Evolutionary conservation across 2,329 filamentous ascomycete species (phyloP), one percentile per base, ranked within the genome.

Genomic region (Ceratocystis ficicola): DNA sequence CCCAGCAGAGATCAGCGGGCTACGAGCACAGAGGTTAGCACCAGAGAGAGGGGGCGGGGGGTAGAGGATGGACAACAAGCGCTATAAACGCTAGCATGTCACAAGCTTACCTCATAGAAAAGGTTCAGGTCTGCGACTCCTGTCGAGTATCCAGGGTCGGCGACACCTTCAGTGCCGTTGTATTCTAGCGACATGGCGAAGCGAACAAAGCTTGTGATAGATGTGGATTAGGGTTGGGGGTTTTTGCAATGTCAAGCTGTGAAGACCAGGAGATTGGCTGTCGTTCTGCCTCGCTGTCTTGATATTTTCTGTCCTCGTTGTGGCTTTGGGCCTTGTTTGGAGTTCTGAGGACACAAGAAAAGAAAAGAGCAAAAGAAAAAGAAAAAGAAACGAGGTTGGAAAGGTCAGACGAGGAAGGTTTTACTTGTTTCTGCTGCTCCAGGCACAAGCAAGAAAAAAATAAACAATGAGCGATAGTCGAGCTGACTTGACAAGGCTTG

Each of bases 1-100:
- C 83, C 86, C 89, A 96, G 66, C 87, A 84, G 72, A 95, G 85
- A 77, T 95, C 85, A 73, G 90, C 91, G 67, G 86, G 82, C 86
- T 93, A 25, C 2, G 12, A 70, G 25, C 20, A 55, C 30, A n/a
- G 20, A 57, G 32, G 36, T 46, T n/a, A 50, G 55, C n/a, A 28
- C 15, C 12, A 22, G 17, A n/a, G 15, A 17, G 28, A 20, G 12
- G 22, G 36, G 36, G 5, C 5, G 28, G 28, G 28, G 32, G 32
- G 10, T 8, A 3, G 36, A 10, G 3, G 10, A 41, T 41, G 36
- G 3, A 41, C 20, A 28, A 3, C 4, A 52, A 52, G 17, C 8
- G 48, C 7, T n/a, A 61, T 28, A 44, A 12, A 32, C 17, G n/a
- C 3, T 15, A 17, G 12, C 4, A 5, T 6, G 6, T 44, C 36